These are phyloP conservation scores for Hypoxylon sp. DNA, from an alignment of 2,329 filamentous ascomycete genomes.

Conservation along the genomic window DNA sequence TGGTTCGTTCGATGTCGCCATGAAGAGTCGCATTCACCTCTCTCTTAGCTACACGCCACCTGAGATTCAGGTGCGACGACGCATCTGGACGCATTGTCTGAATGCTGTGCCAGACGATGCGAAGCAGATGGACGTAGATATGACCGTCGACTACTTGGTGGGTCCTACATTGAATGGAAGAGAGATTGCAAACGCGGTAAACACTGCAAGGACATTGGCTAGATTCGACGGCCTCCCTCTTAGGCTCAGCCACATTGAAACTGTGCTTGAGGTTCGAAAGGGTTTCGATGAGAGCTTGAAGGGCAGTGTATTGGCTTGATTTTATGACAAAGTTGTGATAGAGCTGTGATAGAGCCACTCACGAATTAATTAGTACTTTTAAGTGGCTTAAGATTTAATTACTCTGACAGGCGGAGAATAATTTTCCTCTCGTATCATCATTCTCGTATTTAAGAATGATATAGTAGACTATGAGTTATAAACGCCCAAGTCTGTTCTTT, in stretches of 20 bases:
- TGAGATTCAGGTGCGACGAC: constrained; percentile 41
- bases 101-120: constrained; percentile 27
- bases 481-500: too few species aligned
- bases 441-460: too few species aligned
- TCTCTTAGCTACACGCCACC: constrained; percentile 54
- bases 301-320: constrained; percentile 46
- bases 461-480: too few species aligned
- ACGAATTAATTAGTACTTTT: not conserved
- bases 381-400: too few species aligned
- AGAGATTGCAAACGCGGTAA: constrained; percentile 50
- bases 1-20: constrained; percentile 59
- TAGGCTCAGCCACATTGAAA: constrained; percentile 48
- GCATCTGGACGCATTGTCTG: constrained; percentile 50
- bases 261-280: constrained; percentile 48
- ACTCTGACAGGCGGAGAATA: too few species aligned
- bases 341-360: not conserved
- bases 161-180: constrained; percentile 46
- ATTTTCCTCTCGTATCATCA: too few species aligned
- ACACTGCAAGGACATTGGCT: constrained; percentile 50
- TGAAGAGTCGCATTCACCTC: constrained; percentile 60
- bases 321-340: too few species aligned
- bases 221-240: constrained; percentile 46
- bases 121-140: constrained; percentile 37
- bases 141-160: constrained; percentile 35
- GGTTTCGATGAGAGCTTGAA: constrained; percentile 47